These are phyloP conservation scores for Bathelium albidoporum DNA, from an alignment of 495 filamentous ascomycete genomes.

Conservation along the genomic window DNA sequence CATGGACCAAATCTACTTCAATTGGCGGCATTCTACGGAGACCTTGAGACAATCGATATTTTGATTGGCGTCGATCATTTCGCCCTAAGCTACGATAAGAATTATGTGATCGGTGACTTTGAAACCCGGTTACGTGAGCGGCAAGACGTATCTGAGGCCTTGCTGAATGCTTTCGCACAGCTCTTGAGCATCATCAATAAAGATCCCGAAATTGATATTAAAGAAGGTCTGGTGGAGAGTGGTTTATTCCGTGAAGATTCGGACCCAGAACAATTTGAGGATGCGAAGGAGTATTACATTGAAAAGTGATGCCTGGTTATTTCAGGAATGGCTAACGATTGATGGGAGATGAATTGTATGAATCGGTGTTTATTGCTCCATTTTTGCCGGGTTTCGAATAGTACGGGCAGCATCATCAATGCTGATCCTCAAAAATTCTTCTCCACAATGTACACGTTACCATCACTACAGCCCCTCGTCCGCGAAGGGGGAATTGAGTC, in stretches of 20 bases:
- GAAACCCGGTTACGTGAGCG: background rate
- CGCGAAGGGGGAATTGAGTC: too few relatives aligned
- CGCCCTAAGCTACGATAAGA: background rate
- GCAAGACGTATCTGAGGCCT: background rate
- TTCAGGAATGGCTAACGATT: too few relatives aligned
- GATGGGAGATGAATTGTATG: too few relatives aligned
- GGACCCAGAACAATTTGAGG: background rate
- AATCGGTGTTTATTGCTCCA: too few relatives aligned
- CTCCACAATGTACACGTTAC: too few relatives aligned
- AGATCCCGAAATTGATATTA: background rate
- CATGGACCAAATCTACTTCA: conserved; percentile 25
- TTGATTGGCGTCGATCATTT: conserved; percentile 22
- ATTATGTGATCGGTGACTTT: background rate
- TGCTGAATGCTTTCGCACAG: background rate
- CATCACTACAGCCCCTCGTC: too few relatives aligned
- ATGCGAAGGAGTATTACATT: conserved; percentile 2
- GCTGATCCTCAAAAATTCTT: too few relatives aligned
- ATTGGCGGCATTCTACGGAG: conserved; percentile 22
- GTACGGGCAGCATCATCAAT: too few relatives aligned
- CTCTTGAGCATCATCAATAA: background rate
- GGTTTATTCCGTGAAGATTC: background rate
- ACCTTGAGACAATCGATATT: conserved; percentile 23
- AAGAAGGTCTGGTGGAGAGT: background rate
- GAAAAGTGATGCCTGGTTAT: too few relatives aligned
- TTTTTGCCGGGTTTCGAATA: too few relatives aligned